Evolutionary conservation across 805 yeast species (phyloP).

Genomic region (Scheffersomyces amazonensis): DNA sequence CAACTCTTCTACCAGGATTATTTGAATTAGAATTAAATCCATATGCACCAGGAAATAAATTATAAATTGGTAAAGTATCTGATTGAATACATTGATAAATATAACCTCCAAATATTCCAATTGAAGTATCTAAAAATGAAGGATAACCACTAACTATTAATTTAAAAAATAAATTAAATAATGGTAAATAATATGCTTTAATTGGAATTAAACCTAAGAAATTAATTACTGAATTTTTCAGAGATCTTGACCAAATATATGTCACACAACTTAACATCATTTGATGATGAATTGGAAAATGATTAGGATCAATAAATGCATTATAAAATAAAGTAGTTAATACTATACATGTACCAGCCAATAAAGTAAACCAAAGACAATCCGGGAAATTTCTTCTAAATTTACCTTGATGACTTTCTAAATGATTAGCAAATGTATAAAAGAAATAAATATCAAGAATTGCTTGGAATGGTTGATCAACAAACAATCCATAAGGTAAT

Average conservation of each 20-base stretch:
- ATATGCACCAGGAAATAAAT: conserved; percentile 33
- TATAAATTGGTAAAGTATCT: conserved; percentile 42
- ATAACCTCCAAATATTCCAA: conserved; percentile 58
- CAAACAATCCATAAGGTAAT: conserved; percentile 35
- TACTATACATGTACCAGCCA: conserved; percentile 48
- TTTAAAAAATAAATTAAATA: conserved; percentile 30
- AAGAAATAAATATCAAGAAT: conserved; percentile 53
- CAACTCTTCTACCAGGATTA: conserved; percentile 27
- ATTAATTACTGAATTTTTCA: conserved; percentile 50
- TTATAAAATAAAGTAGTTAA: conserved; percentile 26
- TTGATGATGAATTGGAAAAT: conserved; percentile 22
- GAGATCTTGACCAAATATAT: conserved; percentile 59
- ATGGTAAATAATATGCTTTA: conserved; percentile 55
- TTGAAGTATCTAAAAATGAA: conserved; percentile 36
- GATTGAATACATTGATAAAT: conserved; percentile 63
- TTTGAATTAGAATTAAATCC: conserved; percentile 5
- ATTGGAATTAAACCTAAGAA: conserved; percentile 52
- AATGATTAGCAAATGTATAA: conserved; percentile 53
- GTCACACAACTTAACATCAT: conserved; percentile 54
- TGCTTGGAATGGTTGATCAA: conserved; percentile 20
- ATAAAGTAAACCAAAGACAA: conserved; percentile 51
- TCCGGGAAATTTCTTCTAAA: conserved; percentile 51
- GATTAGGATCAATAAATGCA: conserved; percentile 15
- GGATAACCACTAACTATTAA: conserved; percentile 42
- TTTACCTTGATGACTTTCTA: conserved; percentile 46